Base-by-base conservation (phyloP, 2,329 filamentous ascomycete species). In the Apiospora phragmitis region DNA sequence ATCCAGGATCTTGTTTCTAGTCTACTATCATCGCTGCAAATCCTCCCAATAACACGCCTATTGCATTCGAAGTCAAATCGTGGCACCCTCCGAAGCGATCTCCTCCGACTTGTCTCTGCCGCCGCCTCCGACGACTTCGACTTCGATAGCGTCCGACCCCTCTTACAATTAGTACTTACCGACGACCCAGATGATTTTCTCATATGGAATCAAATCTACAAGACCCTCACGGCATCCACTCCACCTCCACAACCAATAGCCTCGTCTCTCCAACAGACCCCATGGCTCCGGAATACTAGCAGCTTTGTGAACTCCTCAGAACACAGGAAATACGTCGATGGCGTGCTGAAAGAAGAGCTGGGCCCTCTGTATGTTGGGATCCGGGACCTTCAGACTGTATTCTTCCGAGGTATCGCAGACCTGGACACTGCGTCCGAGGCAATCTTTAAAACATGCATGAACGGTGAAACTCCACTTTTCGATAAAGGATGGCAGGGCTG, bases 231-330 rank as follows among this genome's bases (percentile, higher is more conserved):
- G 7, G 24, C 32, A 32, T 1, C 3, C 16, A 59, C 26, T 29
- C 24, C 4, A 21, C 6, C 51, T 4, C 49, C 24, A 7, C 12
- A 5, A 59, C 21, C 16, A 32, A n/a, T 72, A 26, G 69, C 70
- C 18, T 73, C 71, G 21, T 75, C 70, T 62, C 68, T 77, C 68
- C 71, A 72, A 69, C 73, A 77, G 71, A 78, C 74, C 29, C 76
- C 70, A 24, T 72, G 62, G 72, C 71, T 71, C 9, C 65, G 69
- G 66, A 80, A 76, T 35, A 80, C 78, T 1, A 76, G 73, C 70
- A 74, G 77, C 47, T 81, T 85, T 35, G 76, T 70, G 26, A 81
- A 81, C 72, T 80, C 77, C 0, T 80, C 78, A 9, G 76, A 81
- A 70, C 68, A 76, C 67, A 75, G 76, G 49, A 72, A 76, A 65